A percentile compares a stretch with the other conserved stretches of the same genome.
phyloP scores from a whole-genome alignment of 257 asterid species.

The Primulina tabacum region DNA sequence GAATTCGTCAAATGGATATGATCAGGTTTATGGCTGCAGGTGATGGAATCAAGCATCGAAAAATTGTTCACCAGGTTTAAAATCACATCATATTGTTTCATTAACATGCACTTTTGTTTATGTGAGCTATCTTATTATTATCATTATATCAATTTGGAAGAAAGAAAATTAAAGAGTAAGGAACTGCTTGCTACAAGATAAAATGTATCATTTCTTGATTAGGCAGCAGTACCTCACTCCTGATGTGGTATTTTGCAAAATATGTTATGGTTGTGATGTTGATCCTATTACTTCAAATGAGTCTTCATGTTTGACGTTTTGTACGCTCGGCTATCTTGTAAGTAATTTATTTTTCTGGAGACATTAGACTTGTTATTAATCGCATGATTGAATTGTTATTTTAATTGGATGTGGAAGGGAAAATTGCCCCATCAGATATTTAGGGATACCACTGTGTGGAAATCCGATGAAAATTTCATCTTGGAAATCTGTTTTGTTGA shows the following conservation, averaged over 20 bases:
- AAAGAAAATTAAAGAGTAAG: background rate
- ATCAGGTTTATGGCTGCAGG: slow-evolving; percentile 78
- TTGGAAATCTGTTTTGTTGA: too few relatives aligned
- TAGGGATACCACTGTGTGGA: too few relatives aligned
- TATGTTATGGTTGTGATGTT: background rate
- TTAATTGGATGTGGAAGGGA: too few relatives aligned
- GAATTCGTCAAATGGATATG: slow-evolving; percentile 13
- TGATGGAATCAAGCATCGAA: slow-evolving; percentile 73
- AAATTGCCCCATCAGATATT: too few relatives aligned
- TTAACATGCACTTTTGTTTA: background rate
- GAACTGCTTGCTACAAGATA: slow-evolving; percentile 17
- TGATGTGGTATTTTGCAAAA: background rate
- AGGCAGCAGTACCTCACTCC: slow-evolving; percentile 17
- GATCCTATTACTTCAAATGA: background rate
- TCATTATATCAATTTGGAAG: background rate
- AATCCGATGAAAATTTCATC: too few relatives aligned
- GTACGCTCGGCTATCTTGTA: background rate
- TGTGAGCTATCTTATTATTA: slow-evolving; percentile 7
- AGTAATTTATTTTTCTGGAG: slow-evolving; percentile 8
- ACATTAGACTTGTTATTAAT: background rate
- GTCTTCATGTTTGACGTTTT: slow-evolving; percentile 10
- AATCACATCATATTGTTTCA: slow-evolving; percentile 16
- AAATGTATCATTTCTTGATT: background rate
- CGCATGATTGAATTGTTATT: background rate
- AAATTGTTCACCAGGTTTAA: slow-evolving; percentile 66